Percentiles rank a stretch among this genome's conserved stretches.
Evolutionary conservation across 2,329 filamentous ascomycete species (phyloP).

Genomic region (Periconia digitata): DNA sequence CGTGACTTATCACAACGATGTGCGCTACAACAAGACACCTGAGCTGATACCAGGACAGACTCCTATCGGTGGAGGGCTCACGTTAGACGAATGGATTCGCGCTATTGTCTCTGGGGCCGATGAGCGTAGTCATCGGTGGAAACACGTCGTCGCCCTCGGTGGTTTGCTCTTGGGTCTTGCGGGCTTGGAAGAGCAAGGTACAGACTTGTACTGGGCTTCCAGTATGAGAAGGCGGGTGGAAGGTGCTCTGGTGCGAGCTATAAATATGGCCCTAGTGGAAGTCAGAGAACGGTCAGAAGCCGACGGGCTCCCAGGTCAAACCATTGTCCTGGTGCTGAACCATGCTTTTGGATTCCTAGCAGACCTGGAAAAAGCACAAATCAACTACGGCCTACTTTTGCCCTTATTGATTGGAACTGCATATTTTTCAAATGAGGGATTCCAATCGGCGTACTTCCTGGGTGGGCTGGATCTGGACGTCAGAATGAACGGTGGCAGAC

Average conservation of each 20-base stretch:
- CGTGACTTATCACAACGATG: conserved; percentile 50
- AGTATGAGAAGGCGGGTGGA: conserved; percentile 69
- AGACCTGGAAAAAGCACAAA: conserved; percentile 56
- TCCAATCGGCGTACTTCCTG: conserved; percentile 76
- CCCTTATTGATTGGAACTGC: conserved; percentile 69
- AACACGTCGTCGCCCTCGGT: conserved; percentile 78
- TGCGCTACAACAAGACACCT: conserved; percentile 30
- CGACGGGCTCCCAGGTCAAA: conserved; percentile 51
- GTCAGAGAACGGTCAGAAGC: conserved; percentile 53
- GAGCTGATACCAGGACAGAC: conserved; percentile 31
- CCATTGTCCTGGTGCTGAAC: conserved; percentile 70
- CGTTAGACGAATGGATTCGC: conserved; percentile 59
- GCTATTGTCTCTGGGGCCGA: conserved; percentile 63
- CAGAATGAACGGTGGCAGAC: conserved; percentile 53
- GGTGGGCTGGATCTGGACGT: conserved; percentile 69
- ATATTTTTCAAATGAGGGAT: conserved; percentile 70
- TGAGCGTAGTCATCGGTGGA: conserved; percentile 69
- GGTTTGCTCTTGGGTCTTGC: conserved; percentile 77
- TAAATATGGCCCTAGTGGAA: conserved; percentile 71
- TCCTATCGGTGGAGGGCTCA: conserved; percentile 48
- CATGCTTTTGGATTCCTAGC: conserved; percentile 75
- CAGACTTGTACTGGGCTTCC: conserved; percentile 62
- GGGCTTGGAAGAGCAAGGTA: conserved; percentile 44
- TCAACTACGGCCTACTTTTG: conserved; percentile 70
- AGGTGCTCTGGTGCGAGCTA: conserved; percentile 70